phyloP scores from a whole-genome alignment of 495 filamentous ascomycete species.

The Penicillium canariense region DNA sequence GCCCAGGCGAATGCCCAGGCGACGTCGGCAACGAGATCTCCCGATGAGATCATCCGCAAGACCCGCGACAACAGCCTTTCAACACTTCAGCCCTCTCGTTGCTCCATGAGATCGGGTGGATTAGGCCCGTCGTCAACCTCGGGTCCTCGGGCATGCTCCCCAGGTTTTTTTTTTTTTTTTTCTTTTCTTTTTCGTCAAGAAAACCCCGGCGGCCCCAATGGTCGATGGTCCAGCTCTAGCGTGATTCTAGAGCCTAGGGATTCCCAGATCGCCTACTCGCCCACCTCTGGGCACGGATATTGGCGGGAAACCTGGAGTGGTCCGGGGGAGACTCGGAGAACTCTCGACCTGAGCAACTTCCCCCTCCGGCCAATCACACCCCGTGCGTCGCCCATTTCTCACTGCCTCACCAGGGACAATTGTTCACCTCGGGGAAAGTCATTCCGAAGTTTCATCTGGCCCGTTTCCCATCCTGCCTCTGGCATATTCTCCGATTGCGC shows the following conservation, averaged over 20 bases:
- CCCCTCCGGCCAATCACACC: constrained; percentile 2
- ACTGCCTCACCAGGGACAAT: neutral
- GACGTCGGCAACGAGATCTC: constrained; percentile 11
- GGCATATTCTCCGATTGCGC: neutral
- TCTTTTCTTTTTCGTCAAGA: neutral
- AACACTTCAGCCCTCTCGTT: neutral
- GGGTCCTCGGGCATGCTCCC: constrained; percentile 21
- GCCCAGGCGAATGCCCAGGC: too few species aligned
- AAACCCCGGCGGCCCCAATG: too few species aligned
- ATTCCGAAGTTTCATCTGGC: constrained; percentile 8
- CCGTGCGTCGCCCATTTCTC: neutral
- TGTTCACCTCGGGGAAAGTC: constrained; percentile 23
- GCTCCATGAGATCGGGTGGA: constrained; percentile 20
- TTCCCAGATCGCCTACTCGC: neutral
- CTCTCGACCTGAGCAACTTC: constrained; percentile 15
- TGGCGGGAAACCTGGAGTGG: constrained; percentile 20
- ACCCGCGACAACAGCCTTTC: constrained; percentile 8
- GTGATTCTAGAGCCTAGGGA: neutral
- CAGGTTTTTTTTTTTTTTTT: neutral
- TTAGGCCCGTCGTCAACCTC: constrained; percentile 25
- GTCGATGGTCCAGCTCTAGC: neutral
- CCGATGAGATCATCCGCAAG: constrained; percentile 19
- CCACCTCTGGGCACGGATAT: constrained; percentile 17
- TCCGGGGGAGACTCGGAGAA: constrained; percentile 31
- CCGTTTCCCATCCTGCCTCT: neutral